phyloP scores from a whole-genome alignment of 1,284 basidiomycete genomes.

The Tylopilus sp. region DNA sequence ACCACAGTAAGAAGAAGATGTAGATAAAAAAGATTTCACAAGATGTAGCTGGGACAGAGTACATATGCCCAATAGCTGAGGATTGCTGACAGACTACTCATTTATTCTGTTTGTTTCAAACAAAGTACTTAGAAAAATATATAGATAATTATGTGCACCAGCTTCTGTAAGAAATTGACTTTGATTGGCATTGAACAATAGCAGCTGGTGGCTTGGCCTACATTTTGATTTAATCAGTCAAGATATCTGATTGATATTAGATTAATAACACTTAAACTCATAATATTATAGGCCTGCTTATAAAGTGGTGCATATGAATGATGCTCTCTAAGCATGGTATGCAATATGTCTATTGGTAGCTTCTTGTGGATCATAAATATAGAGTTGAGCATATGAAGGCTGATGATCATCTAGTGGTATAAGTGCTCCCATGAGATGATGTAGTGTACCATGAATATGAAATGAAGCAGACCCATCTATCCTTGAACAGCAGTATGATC shows the following conservation, averaged over 20 bases:
- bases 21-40: too few relatives aligned
- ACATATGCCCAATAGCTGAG: too few relatives aligned
- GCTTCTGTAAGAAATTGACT: too few relatives aligned
- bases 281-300: constrained; percentile 44
- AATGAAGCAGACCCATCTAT: constrained; percentile 47
- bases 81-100: constrained; percentile 40
- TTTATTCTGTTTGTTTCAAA: too few relatives aligned
- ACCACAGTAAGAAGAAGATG: too few relatives aligned
- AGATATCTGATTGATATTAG: too few relatives aligned
- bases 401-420: constrained; percentile 30
- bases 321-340: constrained; percentile 34
- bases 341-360: constrained; percentile 41
- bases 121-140: too few relatives aligned
- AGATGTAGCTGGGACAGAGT: too few relatives aligned
- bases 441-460: constrained; percentile 49
- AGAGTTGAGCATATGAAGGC: constrained; percentile 52
- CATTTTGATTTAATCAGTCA: too few relatives aligned
- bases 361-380: constrained; percentile 48
- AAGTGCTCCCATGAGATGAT: constrained; percentile 48
- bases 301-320: constrained; percentile 44
- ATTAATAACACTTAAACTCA: constrained; percentile 18
- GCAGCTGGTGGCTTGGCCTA: too few relatives aligned
- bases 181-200: too few relatives aligned
- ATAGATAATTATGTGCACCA: constrained; percentile 40
- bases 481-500: constrained; percentile 44